Percentiles rank a stretch among this genome's conserved stretches.
phyloP scores from a whole-genome alignment of 2,329 filamentous ascomycete species.

The Ophiocordyceps camponoti-floridani region DNA sequence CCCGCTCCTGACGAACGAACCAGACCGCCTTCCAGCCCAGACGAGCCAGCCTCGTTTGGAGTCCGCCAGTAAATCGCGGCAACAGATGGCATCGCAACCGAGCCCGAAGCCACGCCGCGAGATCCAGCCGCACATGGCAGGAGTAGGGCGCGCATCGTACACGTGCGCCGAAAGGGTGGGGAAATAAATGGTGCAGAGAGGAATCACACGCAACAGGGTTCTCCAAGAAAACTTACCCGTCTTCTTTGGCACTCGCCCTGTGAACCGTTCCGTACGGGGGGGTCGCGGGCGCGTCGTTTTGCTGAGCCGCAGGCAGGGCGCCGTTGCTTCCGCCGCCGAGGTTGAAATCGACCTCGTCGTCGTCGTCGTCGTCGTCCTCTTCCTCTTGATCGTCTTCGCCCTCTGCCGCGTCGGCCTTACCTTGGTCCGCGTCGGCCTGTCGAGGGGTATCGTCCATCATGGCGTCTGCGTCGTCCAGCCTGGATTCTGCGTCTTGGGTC shows the following conservation, averaged over 20 bases:
- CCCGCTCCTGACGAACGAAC: conserved; percentile 7
- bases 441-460: conserved; percentile 1
- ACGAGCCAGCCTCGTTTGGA: conserved; percentile 2
- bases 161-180: not conserved
- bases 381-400: conserved; percentile 20
- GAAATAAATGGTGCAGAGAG: not conserved
- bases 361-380: conserved; percentile 20
- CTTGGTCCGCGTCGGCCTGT: conserved; percentile 18
- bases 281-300: conserved; percentile 13
- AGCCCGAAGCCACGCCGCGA: not conserved
- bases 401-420: conserved; percentile 22
- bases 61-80: not conserved
- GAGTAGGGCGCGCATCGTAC: not conserved
- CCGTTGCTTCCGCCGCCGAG: conserved; percentile 25
- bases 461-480: conserved; percentile 9
- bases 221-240: conserved; percentile 19
- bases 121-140: not conserved
- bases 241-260: conserved; percentile 46
- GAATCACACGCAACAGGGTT: no score
- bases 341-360: conserved; percentile 42
- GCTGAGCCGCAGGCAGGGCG: conserved; percentile 9
- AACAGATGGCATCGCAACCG: no score
- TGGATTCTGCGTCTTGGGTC: conserved; percentile 9
- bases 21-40: conserved; percentile 10
- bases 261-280: conserved; percentile 19